Evolutionary conservation across 805 yeast species (phyloP).

Genomic region (Kazachstania martiniae): DNA sequence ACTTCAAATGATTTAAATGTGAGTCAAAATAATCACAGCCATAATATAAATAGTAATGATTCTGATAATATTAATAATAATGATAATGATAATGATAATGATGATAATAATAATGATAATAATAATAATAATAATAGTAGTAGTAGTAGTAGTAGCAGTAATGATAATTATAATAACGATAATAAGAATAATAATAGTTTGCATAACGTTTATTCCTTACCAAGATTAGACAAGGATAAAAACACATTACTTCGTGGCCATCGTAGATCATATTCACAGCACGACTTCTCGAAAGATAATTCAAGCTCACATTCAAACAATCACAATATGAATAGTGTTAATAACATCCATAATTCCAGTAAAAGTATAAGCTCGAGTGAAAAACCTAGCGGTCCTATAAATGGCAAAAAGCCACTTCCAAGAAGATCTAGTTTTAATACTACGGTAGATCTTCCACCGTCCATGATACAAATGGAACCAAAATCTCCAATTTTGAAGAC

Average conservation of each 20-base stretch:
- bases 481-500: constrained; percentile 60
- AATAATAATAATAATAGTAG: constrained; percentile 9
- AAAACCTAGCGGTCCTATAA: constrained; percentile 1
- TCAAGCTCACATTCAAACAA: background rate
- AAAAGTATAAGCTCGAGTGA: background rate
- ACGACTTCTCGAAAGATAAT: background rate
- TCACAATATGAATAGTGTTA: constrained; percentile 1
- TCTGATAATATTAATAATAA: background rate
- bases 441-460: constrained; percentile 42
- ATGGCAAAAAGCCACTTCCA: constrained; percentile 5
- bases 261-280: constrained; percentile 5
- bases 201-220: constrained; percentile 12
- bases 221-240: background rate
- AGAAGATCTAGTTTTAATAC: constrained; percentile 25
- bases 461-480: constrained; percentile 62
- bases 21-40: too few species aligned
- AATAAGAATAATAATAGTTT: constrained; percentile 22
- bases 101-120: background rate
- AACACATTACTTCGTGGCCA: constrained; percentile 1
- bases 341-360: constrained; percentile 1
- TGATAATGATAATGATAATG: background rate
- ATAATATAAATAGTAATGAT: too few species aligned
- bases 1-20: too few species aligned
- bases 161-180: constrained; percentile 4
- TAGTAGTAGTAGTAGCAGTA: background rate